Percentiles rank a stretch among this genome's conserved stretches.
These are phyloP conservation scores for Botrytis squamosa DNA, from an alignment of 2,329 filamentous ascomycete species.

Conservation along the genomic window DNA sequence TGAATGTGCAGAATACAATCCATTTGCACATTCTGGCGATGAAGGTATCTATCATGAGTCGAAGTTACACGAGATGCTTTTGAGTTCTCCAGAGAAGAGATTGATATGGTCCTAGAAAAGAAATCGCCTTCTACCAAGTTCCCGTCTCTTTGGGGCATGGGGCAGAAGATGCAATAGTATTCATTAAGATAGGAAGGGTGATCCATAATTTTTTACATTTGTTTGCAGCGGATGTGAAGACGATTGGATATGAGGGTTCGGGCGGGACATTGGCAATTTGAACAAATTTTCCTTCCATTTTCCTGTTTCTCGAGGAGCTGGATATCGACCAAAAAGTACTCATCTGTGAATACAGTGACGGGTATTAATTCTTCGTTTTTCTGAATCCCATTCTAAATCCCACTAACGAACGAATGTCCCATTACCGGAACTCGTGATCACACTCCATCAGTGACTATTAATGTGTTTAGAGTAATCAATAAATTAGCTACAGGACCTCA, in stretches of 20 bases:
- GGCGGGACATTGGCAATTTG: conserved; percentile 46
- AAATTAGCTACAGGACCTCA: neutral
- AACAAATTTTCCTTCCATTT: conserved; percentile 43
- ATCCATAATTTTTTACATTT: conserved; percentile 40
- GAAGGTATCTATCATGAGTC: neutral
- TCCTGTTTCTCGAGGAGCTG: conserved; percentile 37
- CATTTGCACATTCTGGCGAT: conserved; percentile 17
- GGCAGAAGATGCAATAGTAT: conserved; percentile 45
- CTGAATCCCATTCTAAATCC: too few species aligned
- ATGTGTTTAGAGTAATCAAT: neutral
- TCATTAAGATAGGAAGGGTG: conserved; percentile 40
- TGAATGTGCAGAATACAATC: neutral
- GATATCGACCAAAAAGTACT: neutral
- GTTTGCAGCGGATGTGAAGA: conserved; percentile 40
- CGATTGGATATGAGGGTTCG: too few species aligned
- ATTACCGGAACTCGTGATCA: neutral
- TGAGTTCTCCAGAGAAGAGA: conserved; percentile 24
- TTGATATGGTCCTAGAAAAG: conserved; percentile 22
- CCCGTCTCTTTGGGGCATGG: conserved; percentile 52
- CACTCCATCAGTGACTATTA: neutral
- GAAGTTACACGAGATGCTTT: conserved; percentile 14
- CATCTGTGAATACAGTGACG: neutral
- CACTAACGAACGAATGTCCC: neutral
- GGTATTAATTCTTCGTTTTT: too few species aligned
- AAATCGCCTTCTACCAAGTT: conserved; percentile 29